Conservation (phyloP, 148 eudicot species). For the Chenopodium quinoa region DNA sequence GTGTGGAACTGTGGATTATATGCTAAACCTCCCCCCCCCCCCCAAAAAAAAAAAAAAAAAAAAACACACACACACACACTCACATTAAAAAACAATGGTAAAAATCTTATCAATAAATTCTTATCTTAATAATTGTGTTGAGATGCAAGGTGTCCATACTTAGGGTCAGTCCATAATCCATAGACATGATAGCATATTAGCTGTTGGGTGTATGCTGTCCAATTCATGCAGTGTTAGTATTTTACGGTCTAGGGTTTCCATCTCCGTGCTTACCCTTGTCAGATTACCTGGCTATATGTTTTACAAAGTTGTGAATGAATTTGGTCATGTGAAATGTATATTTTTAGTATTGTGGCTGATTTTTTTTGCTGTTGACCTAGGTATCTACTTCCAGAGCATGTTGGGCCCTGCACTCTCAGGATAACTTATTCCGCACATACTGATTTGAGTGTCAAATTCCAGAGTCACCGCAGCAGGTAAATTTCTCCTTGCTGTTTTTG, state of each 20-base stretch:
- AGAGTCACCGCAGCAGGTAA: conserved; percentile 96
- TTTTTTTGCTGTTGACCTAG: conserved; percentile 30
- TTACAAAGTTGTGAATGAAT: not conserved
- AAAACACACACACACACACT: too few species aligned
- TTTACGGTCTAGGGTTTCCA: not conserved
- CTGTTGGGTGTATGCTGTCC: not conserved
- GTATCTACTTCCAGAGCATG: conserved; percentile 79
- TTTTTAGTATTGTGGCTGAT: not conserved
- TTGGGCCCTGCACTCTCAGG: conserved; percentile 74
- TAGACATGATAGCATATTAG: not conserved
- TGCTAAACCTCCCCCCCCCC: not conserved
- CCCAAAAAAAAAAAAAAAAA: too few species aligned
- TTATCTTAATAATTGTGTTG: not conserved
- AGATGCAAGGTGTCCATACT: not conserved
- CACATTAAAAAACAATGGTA: not conserved
- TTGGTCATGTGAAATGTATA: conserved; percentile 3
- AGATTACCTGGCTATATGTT: not conserved
- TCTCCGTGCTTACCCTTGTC: not conserved
- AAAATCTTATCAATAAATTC: not conserved
- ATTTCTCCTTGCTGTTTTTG: conserved; percentile 2
- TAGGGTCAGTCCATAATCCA: not conserved
- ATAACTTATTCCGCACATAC: conserved; percentile 95
- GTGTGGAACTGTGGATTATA: not conserved
- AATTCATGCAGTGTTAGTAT: not conserved
- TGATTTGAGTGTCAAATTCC: conserved; percentile 93